These are phyloP conservation scores for Trichosporon inkin DNA, from an alignment of 1,284 basidiomycete genomes.

Conservation along the genomic window DNA sequence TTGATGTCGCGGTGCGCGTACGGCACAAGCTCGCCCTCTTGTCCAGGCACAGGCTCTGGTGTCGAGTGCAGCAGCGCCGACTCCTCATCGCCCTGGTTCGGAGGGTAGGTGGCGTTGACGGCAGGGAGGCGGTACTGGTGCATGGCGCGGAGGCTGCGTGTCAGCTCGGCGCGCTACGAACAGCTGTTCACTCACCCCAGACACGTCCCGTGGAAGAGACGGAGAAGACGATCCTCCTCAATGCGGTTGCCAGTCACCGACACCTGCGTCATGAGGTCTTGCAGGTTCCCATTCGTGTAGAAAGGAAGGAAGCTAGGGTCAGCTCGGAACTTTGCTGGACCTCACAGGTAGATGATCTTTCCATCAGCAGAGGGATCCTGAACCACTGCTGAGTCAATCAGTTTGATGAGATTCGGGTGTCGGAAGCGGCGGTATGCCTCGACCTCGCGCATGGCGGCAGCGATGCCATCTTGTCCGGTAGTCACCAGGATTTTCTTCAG, in stretches of 20 bases:
- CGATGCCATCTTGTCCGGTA: slow-evolving; percentile 57
- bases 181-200: slow-evolving; percentile 56
- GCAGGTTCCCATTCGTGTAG: slow-evolving; percentile 70
- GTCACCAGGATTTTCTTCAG: slow-evolving; percentile 92
- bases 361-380: slow-evolving; percentile 77
- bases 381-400: slow-evolving; percentile 78
- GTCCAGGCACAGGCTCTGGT: slow-evolving; percentile 60
- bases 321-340: background rate
- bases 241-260: slow-evolving; percentile 77
- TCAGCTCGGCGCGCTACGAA: background rate
- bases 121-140: slow-evolving; percentile 63
- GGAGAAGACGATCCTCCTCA: slow-evolving; percentile 81
- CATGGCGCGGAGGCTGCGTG: slow-evolving; percentile 70
- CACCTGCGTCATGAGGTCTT: slow-evolving; percentile 88
- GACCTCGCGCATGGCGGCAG: slow-evolving; percentile 74
- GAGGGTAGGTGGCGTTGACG: slow-evolving; percentile 39
- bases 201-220: slow-evolving; percentile 88
- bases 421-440: slow-evolving; percentile 87
- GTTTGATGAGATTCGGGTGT: slow-evolving; percentile 57
- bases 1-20: slow-evolving; percentile 98
- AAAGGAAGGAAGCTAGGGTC: slow-evolving; percentile 37
- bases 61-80: slow-evolving; percentile 60
- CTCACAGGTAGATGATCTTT: slow-evolving; percentile 79
- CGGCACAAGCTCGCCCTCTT: slow-evolving; percentile 59
- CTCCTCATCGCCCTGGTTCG: slow-evolving; percentile 31